Base-by-base conservation (phyloP, 31 red algal species). In the Odonthalia washingtoniensis region DNA sequence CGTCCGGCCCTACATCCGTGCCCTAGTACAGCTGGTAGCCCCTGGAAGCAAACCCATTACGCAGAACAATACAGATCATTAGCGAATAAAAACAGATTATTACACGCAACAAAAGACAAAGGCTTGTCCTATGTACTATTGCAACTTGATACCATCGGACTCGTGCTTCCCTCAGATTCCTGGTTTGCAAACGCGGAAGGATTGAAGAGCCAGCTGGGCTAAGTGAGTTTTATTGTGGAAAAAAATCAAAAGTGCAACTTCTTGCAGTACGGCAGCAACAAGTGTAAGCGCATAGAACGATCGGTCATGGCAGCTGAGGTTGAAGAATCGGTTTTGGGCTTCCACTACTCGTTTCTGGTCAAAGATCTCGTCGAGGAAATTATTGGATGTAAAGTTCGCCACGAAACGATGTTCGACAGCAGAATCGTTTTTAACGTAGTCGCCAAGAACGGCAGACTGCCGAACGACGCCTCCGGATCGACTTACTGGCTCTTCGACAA, bases 241-340 rank as follows among this genome's bases (percentile, higher is more conserved):
- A 32, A 67, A 5, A 35, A 30, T 12, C 24, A 32, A 14, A 67
- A 34, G 12, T 6, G 17, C 4, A 81, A 81, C 32, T 70, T 66
- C 12, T 5, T 77, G 24, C 74, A 77, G 27, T 61, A 80, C 42
- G 77, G 77, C 49, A 61, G 44, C 32, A 46, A 27, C 27, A 70
- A 30, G 36, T 72, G 64, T 28, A 35, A 72, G 32, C 3, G 64
- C 5, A 63, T 84, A 5, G 16, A n/a, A 3, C 65, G 80, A 5
- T 84, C 80, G 35, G 80, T 72, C 12, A 72, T 84, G 80, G 80
- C 80, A 42, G 80, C 80, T 17, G 78, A 81, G 32, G 49, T 81
- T 21, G 18, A 33, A 30, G 78, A 49, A 35, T 6, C 68, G 12
- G 52, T 74, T 4, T 35, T 72, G 31, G 64, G 80, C 4, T 84